Conservation (phyloP, 352 stramenopile genomes). For the Pythium oligandrum region DNA sequence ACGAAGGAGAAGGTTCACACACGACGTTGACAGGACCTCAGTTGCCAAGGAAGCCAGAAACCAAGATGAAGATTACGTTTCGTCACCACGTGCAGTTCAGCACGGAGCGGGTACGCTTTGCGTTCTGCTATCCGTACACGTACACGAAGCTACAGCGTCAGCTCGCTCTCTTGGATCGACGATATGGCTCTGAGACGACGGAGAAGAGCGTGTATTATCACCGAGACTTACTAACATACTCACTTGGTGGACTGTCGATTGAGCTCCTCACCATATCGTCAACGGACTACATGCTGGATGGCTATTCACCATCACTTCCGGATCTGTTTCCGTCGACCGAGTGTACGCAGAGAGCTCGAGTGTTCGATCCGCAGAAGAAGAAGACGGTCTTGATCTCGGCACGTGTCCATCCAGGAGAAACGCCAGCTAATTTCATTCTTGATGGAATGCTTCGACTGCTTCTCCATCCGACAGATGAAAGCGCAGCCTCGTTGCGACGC, state of each 20-base stretch:
- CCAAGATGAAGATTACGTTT: conserved; percentile 49
- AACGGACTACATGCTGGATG: background rate
- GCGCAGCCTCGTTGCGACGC: conserved; percentile 34
- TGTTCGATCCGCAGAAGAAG: conserved; percentile 27
- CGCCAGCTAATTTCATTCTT: conserved; percentile 62
- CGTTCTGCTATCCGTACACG: conserved; percentile 72
- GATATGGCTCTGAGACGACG: background rate
- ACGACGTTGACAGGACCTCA: background rate
- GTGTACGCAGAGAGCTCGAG: background rate
- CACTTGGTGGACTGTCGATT: conserved; percentile 46
- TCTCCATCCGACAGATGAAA: conserved; percentile 42
- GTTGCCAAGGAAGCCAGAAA: conserved; percentile 15
- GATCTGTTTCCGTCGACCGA: conserved; percentile 4
- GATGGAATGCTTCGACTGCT: conserved; percentile 55
- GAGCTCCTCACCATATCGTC: conserved; percentile 64
- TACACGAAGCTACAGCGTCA: conserved; percentile 55
- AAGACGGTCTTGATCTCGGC: conserved; percentile 54
- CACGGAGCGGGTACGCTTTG: conserved; percentile 51
- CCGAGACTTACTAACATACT: conserved; percentile 61
- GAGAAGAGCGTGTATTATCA: conserved; percentile 52
- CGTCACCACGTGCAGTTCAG: conserved; percentile 30
- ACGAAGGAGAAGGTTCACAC: background rate
- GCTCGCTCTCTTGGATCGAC: conserved; percentile 32
- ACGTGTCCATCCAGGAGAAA: conserved; percentile 82
- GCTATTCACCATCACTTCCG: background rate